A percentile compares a stretch with the other conserved stretches of the same genome.
Conservation (phyloP, 2,329 filamentous ascomycete species). For the Graphilbum sp. region DNA sequence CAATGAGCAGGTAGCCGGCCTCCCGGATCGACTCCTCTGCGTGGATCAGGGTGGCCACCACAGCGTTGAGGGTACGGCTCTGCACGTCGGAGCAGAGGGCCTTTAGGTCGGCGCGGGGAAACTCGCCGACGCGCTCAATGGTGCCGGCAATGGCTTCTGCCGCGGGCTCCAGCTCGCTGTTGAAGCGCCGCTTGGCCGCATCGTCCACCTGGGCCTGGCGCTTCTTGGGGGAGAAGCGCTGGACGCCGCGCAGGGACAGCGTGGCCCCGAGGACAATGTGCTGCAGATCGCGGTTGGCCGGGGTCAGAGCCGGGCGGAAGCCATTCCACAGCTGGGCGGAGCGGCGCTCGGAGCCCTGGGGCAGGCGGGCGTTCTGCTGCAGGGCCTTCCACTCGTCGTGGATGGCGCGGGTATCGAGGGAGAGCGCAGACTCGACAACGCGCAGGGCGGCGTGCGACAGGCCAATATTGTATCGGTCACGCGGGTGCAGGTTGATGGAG, state of each 20-base stretch:
- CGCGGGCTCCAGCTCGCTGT: constrained; percentile 45
- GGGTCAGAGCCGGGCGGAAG: constrained; percentile 50
- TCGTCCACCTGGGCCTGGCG: constrained; percentile 22
- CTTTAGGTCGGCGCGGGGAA: constrained; percentile 51
- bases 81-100: constrained; percentile 54
- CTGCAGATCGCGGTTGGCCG: constrained; percentile 55
- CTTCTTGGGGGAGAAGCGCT: constrained; percentile 48
- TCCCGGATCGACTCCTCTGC: constrained; percentile 66
- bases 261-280: constrained; percentile 57
- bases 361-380: constrained; percentile 31
- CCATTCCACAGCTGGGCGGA: constrained; percentile 67
- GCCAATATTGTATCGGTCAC: constrained; percentile 30
- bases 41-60: constrained; percentile 68
- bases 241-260: constrained; percentile 54
- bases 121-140: constrained; percentile 64
- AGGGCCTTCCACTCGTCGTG: constrained; percentile 53
- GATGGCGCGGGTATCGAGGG: constrained; percentile 55
- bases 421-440: constrained; percentile 49
- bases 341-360: constrained; percentile 47
- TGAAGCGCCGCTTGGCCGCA: constrained; percentile 51
- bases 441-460: constrained; percentile 40
- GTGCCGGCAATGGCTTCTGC: constrained; percentile 50
- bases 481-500: constrained; percentile 28
- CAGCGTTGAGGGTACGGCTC: constrained; percentile 45
- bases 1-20: constrained; percentile 66